These are phyloP conservation scores for Tetrahymena borealis DNA, from an alignment of 73 alveolate genomes.

Conservation along the genomic window DNA sequence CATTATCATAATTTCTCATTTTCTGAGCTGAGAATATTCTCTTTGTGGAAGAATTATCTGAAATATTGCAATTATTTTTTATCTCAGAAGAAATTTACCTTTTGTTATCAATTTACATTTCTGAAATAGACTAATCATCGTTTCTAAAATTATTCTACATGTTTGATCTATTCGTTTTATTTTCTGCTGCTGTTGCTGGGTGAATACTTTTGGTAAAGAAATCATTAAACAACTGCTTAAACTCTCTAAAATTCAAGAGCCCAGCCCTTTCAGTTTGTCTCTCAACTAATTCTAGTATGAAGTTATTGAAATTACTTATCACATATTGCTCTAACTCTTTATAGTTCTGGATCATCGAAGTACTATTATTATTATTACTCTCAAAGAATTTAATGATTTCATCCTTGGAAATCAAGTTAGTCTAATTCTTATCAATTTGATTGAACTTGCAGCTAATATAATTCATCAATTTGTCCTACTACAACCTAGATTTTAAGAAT, in stretches of 20 bases:
- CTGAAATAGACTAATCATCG: background rate
- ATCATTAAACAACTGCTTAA: background rate
- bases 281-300: background rate
- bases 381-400: background rate
- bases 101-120: background rate
- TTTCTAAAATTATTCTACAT: background rate
- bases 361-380: background rate
- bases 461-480: background rate
- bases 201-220: background rate
- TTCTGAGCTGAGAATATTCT: background rate
- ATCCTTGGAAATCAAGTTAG: background rate
- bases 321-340: background rate
- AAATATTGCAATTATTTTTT: background rate
- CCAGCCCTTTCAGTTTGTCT: background rate
- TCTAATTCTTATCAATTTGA: background rate
- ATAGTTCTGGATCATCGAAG: background rate
- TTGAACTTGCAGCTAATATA: background rate
- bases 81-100: background rate
- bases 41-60: background rate
- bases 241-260: background rate
- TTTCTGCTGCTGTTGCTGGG: background rate
- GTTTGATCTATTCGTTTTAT: background rate
- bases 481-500: background rate
- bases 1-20: background rate
- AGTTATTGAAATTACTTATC: background rate